These are phyloP conservation scores for Botrytis byssoidea DNA, from an alignment of 2,329 filamentous ascomycete species.

Conservation along the genomic window DNA sequence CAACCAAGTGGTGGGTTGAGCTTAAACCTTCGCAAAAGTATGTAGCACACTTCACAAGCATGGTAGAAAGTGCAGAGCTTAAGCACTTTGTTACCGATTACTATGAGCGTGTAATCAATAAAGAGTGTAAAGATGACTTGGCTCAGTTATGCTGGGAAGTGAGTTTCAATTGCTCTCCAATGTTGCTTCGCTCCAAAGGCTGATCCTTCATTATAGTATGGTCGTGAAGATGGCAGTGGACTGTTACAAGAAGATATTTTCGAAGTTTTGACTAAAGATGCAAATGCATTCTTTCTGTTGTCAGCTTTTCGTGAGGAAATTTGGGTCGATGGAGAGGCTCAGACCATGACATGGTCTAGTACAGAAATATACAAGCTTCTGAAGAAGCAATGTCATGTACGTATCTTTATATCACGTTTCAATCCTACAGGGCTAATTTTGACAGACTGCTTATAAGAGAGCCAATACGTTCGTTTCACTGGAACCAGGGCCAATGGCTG, in stretches of 20 bases:
- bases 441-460: not conserved
- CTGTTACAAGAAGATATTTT: slow-evolving; percentile 1
- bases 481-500: not conserved
- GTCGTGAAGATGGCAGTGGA: slow-evolving; percentile 17
- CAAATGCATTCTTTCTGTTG: slow-evolving; percentile 17
- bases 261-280: slow-evolving; percentile 15
- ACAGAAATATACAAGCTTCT: slow-evolving; percentile 14
- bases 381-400: slow-evolving; percentile 15
- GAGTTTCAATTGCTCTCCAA: not conserved
- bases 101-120: slow-evolving; percentile 14
- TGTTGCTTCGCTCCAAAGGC: not conserved
- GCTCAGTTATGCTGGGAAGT: slow-evolving; percentile 16
- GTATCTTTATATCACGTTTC: not conserved
- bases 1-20: slow-evolving; percentile 15
- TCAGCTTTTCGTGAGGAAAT: slow-evolving; percentile 12
- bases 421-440: not conserved
- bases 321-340: not conserved
- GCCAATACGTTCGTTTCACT: not conserved
- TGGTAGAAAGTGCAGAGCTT: slow-evolving; percentile 19
- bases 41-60: slow-evolving; percentile 1
- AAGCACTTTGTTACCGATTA: slow-evolving; percentile 21
- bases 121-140: slow-evolving; percentile 6
- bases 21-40: slow-evolving; percentile 18
- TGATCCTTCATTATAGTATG: slow-evolving; percentile 1
- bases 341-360: not conserved